Evolutionary conservation across 2,329 filamentous ascomycete species (phyloP).

Genomic region (Colletotrichum camelliae): DNA sequence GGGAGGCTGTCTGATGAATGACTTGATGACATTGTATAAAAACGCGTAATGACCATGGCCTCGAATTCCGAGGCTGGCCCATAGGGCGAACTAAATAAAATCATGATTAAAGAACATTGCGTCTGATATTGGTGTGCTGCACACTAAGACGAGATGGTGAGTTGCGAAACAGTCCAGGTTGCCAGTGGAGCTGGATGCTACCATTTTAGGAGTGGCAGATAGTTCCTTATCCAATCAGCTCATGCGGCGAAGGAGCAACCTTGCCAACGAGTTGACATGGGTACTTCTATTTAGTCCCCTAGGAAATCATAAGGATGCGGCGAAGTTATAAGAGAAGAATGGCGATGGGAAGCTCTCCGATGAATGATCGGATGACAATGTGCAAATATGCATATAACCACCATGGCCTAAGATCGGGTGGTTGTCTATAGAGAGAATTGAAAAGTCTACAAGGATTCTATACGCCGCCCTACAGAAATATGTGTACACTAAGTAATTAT

Average conservation of each 20-base stretch:
- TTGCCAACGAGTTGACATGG: not conserved
- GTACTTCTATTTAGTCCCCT: not conserved
- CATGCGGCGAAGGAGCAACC: not conserved
- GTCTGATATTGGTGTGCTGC: not conserved
- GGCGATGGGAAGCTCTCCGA: too few species aligned
- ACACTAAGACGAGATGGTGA: not conserved
- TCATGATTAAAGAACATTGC: not conserved
- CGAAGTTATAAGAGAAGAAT: too few species aligned
- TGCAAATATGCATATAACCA: too few species aligned
- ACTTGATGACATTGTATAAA: constrained; percentile 13
- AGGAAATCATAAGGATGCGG: too few species aligned
- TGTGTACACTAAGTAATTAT: too few species aligned
- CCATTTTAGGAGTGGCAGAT: not conserved
- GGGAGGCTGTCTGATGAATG: not conserved
- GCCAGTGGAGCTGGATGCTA: not conserved
- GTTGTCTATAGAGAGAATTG: too few species aligned
- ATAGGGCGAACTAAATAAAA: not conserved
- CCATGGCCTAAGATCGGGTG: too few species aligned
- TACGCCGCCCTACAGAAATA: too few species aligned
- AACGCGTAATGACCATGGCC: constrained; percentile 5
- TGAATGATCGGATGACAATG: too few species aligned
- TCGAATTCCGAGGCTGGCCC: not conserved
- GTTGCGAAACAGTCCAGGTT: not conserved
- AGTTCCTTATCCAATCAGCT: not conserved
- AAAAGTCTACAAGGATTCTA: too few species aligned